Percentiles rank a stretch among this genome's conserved stretches.
Evolutionary conservation across 2,329 filamentous ascomycete species (phyloP).

Genomic region (Dactylella cylindrospora): DNA sequence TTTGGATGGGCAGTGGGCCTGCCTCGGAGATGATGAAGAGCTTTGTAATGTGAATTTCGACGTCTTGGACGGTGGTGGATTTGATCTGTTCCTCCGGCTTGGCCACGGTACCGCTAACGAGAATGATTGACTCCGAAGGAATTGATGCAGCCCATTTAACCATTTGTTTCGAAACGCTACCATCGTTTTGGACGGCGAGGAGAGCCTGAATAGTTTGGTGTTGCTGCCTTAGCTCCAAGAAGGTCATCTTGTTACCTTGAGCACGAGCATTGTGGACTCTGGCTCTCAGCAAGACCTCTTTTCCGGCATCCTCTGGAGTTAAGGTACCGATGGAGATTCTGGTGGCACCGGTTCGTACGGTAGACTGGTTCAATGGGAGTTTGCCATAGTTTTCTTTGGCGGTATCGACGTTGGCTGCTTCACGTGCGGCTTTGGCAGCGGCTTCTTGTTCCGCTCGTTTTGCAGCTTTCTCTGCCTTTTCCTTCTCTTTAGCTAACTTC

Average conservation of each 20-base stretch:
- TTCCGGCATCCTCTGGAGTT: slow-evolving; percentile 18
- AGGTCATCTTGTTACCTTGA: slow-evolving; percentile 88
- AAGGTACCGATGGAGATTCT: slow-evolving; percentile 65
- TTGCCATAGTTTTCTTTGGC: slow-evolving; percentile 80
- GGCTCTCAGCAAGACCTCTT: slow-evolving; percentile 53
- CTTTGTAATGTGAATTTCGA: slow-evolving; percentile 86
- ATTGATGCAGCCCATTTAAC: slow-evolving; percentile 82
- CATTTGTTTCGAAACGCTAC: slow-evolving; percentile 77
- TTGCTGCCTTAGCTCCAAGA: slow-evolving; percentile 79
- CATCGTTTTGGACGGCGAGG: slow-evolving; percentile 66
- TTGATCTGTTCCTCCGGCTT: slow-evolving; percentile 85
- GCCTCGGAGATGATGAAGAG: slow-evolving; percentile 73
- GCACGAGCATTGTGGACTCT: slow-evolving; percentile 77
- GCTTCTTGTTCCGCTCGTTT: slow-evolving; percentile 73
- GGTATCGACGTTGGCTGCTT: slow-evolving; percentile 64
- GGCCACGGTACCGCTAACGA: slow-evolving; percentile 77
- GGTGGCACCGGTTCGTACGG: slow-evolving; percentile 60
- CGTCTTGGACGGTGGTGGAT: slow-evolving; percentile 74
- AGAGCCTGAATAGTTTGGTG: slow-evolving; percentile 82
- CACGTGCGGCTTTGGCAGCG: slow-evolving; percentile 65
- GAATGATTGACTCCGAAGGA: slow-evolving; percentile 77
- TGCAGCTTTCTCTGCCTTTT: slow-evolving; percentile 77
- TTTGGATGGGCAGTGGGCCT: slow-evolving; percentile 62
- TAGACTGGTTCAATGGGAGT: slow-evolving; percentile 60
- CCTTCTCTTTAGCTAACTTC: slow-evolving; percentile 86